These are phyloP conservation scores for Suillus cothurnatus DNA, from an alignment of 768 basidiomycete species.

Conservation along the genomic window DNA sequence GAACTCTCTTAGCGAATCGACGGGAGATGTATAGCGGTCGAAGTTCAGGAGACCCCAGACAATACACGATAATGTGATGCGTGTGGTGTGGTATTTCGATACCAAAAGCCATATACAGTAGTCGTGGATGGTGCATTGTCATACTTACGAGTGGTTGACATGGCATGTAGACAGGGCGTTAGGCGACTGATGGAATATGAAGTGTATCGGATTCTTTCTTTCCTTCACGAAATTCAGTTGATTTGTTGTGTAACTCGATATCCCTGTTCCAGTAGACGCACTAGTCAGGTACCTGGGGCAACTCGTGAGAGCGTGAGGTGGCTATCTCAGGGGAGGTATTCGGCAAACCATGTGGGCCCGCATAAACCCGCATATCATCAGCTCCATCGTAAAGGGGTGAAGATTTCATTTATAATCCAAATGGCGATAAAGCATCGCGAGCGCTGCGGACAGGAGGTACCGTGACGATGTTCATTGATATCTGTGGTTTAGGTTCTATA, in stretches of 20 bases:
- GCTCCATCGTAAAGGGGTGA: not conserved
- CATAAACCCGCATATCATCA: not conserved
- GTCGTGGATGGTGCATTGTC: conserved; percentile 16
- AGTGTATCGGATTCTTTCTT: not conserved
- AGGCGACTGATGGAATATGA: not conserved
- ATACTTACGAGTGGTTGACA: conserved; percentile 19
- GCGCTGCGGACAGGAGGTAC: conserved; percentile 5
- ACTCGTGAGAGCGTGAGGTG: not conserved
- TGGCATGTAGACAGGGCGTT: not conserved
- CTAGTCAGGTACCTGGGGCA: not conserved
- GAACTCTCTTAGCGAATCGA: conserved; percentile 30
- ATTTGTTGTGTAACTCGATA: not conserved
- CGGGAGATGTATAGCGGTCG: conserved; percentile 25
- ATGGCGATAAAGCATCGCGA: conserved; percentile 1
- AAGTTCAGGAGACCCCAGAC: conserved; percentile 21
- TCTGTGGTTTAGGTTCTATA: no score
- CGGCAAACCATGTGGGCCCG: not conserved
- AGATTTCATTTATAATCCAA: not conserved
- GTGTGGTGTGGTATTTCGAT: conserved; percentile 15
- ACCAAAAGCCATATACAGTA: conserved; percentile 21
- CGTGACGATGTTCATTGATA: no score
- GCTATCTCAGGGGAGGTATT: not conserved
- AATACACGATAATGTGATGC: conserved; percentile 16
- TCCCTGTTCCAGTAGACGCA: not conserved
- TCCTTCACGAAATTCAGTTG: not conserved